Evolutionary conservation across 2,329 filamentous ascomycete genomes (phyloP).

Genomic region (Nannizziopsis barbatae): DNA sequence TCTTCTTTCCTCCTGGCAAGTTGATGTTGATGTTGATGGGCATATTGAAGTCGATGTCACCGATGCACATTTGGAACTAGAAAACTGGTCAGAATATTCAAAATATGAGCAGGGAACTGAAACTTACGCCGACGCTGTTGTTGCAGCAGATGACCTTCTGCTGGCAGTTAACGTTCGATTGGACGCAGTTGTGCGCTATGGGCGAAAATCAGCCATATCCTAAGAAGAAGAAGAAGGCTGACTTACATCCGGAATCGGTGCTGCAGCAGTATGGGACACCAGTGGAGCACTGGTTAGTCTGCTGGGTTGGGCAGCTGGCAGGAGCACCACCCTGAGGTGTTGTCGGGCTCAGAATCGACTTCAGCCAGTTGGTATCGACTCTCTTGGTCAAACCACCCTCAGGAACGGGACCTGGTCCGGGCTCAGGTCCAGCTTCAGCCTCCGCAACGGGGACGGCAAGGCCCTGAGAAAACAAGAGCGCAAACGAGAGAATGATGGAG

Average conservation of each 20-base stretch:
- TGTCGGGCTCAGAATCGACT: no score
- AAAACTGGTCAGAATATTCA: neutral
- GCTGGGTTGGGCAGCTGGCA: slow-evolving; percentile 4
- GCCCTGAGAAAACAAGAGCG: slow-evolving; percentile 11
- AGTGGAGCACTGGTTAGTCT: slow-evolving; percentile 12
- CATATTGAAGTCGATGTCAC: slow-evolving; percentile 17
- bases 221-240: neutral
- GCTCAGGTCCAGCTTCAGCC: slow-evolving; percentile 2
- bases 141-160: slow-evolving; percentile 15
- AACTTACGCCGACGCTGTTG: slow-evolving; percentile 14
- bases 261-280: slow-evolving; percentile 13
- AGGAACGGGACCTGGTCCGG: slow-evolving; percentile 8
- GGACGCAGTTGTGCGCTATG: slow-evolving; percentile 12
- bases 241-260: slow-evolving; percentile 12
- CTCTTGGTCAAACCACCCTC: neutral
- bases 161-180: slow-evolving; percentile 10
- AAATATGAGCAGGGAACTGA: neutral
- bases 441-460: slow-evolving; percentile 13
- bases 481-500: slow-evolving; percentile 11
- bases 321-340: neutral
- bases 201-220: neutral
- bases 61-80: slow-evolving; percentile 16
- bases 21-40: slow-evolving; percentile 16
- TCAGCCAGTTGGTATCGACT: neutral
- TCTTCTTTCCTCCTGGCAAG: neutral